These are phyloP conservation scores for Poteriospumella lacustris DNA, from an alignment of 108 stramenopile species.

Conservation along the genomic window DNA sequence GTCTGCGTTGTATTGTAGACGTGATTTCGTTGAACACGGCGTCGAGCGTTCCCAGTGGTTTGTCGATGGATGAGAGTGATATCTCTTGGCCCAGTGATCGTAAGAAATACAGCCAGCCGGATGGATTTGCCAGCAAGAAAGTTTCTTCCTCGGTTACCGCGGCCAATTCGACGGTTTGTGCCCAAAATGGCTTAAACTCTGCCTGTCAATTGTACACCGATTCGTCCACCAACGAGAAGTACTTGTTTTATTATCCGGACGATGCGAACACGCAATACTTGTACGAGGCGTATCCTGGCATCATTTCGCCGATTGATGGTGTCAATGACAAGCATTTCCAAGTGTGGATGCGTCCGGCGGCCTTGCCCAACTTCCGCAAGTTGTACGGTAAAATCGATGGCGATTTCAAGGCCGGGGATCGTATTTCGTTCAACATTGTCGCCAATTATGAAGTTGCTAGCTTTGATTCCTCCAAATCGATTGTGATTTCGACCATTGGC, in stretches of 20 bases:
- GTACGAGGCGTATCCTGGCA: constrained; percentile 25
- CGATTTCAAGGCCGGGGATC: constrained; percentile 64
- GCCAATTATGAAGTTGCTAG: constrained; percentile 78
- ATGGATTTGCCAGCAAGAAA: constrained; percentile 56
- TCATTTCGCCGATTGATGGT: constrained; percentile 60
- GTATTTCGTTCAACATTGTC: constrained; percentile 65
- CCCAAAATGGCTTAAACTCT: not conserved
- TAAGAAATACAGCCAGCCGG: constrained; percentile 72
- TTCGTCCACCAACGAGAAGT: not conserved
- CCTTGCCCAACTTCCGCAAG: constrained; percentile 85
- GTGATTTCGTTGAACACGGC: constrained; percentile 27
- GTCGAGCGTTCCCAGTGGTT: constrained; percentile 20
- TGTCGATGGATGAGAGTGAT: constrained; percentile 71
- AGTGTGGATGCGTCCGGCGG: constrained; percentile 97
- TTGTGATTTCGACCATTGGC: constrained; percentile 72
- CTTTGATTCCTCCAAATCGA: constrained; percentile 71
- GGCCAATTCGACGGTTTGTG: not conserved
- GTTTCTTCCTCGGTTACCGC: not conserved
- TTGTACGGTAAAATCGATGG: constrained; percentile 82
- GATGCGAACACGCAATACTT: constrained; percentile 1
- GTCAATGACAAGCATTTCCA: constrained; percentile 95
- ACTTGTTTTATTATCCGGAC: not conserved
- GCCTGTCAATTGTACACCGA: not conserved
- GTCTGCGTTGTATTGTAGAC: not conserved
- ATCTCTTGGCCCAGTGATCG: constrained; percentile 91